Evolutionary conservation across 2,329 filamentous ascomycete species (phyloP), one percentile per base, ranked within the genome.

Genomic region (Ceratocystis alfenasii): DNA sequence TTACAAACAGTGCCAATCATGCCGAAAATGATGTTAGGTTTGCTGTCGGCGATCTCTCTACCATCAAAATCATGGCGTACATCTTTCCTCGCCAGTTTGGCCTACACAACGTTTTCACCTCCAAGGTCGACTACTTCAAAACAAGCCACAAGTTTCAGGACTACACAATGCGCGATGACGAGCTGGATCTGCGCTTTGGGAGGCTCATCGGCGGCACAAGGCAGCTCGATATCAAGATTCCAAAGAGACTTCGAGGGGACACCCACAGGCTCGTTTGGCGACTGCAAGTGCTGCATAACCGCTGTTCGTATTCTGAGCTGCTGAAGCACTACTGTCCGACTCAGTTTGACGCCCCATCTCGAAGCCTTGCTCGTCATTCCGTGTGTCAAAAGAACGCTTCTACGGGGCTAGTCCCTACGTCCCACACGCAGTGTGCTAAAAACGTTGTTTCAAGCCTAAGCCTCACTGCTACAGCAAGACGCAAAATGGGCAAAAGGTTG

Each of bases 81-180:
- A 86, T 99, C 1, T 99, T 99, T 70, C 94, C 94, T 41, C 82
- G 87, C 10, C 92, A 97, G 72, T 97, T 96, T 72, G 84, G 84
- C 15, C 78, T 99, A 2, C 90, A 95, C 72, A 99, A 97, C 74
- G 90, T 88, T n/a, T 96, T 97, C 73, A 90, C 86, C 0, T 89
- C 86, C 4, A 76, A 78, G 2, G 80, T 87, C 17, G 82, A 94
- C 72, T 73, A 72, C 25, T 81, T 76, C 62, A 83, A 89, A 71
- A 93, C 87, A 0, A 78, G 83, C 0, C 87, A 93, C 70, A 82
- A 82, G 30, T 86, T 93, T 71, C 89, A 90, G 71, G 91, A 96
- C 74, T 95, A 96, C 72, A 92, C 88, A 0, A 74, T 90, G 10
- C 86, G 93, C 20, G 93, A 97, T 72, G 82, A 89, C 10, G 93